These are phyloP conservation scores for Aaosphaeria pasadenensis DNA, from an alignment of 2,329 filamentous ascomycete species.

Conservation along the genomic window DNA sequence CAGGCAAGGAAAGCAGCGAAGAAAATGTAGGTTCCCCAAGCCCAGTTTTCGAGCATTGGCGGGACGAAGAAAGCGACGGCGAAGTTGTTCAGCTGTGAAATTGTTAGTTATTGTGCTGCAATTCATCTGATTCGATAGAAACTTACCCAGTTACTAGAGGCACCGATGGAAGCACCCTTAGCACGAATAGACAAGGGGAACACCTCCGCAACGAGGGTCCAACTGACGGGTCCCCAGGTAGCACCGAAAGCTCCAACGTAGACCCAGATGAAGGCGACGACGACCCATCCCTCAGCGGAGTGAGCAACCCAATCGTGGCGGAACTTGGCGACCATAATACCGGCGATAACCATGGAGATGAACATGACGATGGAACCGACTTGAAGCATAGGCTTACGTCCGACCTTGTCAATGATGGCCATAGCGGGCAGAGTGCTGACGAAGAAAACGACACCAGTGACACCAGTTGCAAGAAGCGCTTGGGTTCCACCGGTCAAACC, in stretches of 20 bases:
- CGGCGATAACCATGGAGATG: constrained; percentile 30
- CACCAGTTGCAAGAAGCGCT: constrained; percentile 59
- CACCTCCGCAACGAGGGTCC: constrained; percentile 30
- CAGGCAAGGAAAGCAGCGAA: constrained; percentile 29
- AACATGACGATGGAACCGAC: constrained; percentile 47
- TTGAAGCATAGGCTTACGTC: constrained; percentile 52
- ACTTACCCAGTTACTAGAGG: constrained; percentile 36
- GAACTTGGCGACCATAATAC: constrained; percentile 26
- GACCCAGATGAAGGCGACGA: constrained; percentile 29
- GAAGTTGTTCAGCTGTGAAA: constrained; percentile 33
- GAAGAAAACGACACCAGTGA: constrained; percentile 59
- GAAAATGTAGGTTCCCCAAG: constrained; percentile 39
- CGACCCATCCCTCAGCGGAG: constrained; percentile 22
- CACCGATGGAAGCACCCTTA: constrained; percentile 34
- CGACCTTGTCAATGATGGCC: constrained; percentile 57
- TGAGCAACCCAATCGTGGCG: constrained; percentile 20
- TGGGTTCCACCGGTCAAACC: constrained; percentile 53
- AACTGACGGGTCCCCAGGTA: constrained; percentile 27
- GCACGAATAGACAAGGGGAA: constrained; percentile 37
- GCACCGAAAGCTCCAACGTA: constrained; percentile 27
- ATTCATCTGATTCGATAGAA: no score
- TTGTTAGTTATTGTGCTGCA: neutral
- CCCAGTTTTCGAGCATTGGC: constrained; percentile 30
- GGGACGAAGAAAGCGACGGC: constrained; percentile 35
- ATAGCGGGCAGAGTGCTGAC: constrained; percentile 56